These are phyloP conservation scores for Kalmusia sp. DNA, from an alignment of 2,329 filamentous ascomycete genomes.

Conservation along the genomic window DNA sequence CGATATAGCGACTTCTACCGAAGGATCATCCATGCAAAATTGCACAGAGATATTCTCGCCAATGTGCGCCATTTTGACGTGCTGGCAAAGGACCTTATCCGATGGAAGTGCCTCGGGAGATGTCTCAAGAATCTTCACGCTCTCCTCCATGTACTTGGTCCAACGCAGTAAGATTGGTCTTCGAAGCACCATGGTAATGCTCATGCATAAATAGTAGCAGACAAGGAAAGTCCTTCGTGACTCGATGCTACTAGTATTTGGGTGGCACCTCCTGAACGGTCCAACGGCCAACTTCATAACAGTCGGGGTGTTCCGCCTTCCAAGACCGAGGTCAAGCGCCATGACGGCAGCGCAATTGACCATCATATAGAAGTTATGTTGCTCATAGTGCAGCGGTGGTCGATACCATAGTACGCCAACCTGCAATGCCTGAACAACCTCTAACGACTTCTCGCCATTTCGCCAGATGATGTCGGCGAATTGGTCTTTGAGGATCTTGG, in stretches of 20 bases:
- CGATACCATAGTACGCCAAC: slow-evolving; percentile 84
- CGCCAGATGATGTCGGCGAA: slow-evolving; percentile 78
- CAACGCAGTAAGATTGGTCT: slow-evolving; percentile 66
- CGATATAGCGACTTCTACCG: slow-evolving; percentile 58
- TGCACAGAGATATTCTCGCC: slow-evolving; percentile 64
- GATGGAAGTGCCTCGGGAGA: slow-evolving; percentile 64
- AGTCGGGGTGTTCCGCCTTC: slow-evolving; percentile 60
- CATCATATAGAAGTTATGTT: slow-evolving; percentile 89
- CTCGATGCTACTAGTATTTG: slow-evolving; percentile 62
- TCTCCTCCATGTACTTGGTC: slow-evolving; percentile 70
- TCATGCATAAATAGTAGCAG: slow-evolving; percentile 66
- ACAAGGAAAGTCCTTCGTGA: slow-evolving; percentile 65
- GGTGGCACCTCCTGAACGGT: slow-evolving; percentile 41
- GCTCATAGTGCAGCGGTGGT: slow-evolving; percentile 81
- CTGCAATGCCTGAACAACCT: slow-evolving; percentile 80
- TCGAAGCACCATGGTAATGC: slow-evolving; percentile 65
- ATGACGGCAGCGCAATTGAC: slow-evolving; percentile 82
- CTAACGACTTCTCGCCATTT: slow-evolving; percentile 79
- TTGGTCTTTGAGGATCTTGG: slow-evolving; percentile 73
- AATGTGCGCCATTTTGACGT: slow-evolving; percentile 65
- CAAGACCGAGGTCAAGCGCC: slow-evolving; percentile 83
- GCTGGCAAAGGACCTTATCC: slow-evolving; percentile 63
- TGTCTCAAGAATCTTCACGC: slow-evolving; percentile 62
- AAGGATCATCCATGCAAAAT: slow-evolving; percentile 64
- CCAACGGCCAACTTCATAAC: slow-evolving; percentile 45